Conservation (phyloP, 2,329 filamentous ascomycete species). For the Cladophialophora immunda region DNA sequence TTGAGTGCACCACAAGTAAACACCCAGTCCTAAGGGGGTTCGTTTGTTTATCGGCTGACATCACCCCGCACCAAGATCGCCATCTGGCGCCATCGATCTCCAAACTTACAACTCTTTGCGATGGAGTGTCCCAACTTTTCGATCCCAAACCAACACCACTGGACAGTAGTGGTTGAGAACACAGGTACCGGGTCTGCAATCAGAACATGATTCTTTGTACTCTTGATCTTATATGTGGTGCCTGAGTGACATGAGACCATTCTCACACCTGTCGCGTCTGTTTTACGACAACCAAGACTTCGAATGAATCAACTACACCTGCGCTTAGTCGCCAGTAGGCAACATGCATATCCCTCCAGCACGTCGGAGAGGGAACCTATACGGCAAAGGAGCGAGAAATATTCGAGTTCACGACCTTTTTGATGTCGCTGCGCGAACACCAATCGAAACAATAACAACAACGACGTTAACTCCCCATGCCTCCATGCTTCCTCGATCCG, state of each 20-base stretch:
- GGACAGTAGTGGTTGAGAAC: not conserved
- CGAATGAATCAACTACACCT: conserved; percentile 1
- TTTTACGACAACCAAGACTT: not conserved
- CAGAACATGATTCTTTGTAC: not conserved
- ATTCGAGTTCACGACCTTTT: conserved; percentile 37
- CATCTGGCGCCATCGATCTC: conserved; percentile 6
- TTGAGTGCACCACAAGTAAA: too few relatives aligned
- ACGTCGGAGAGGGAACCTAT: conserved; percentile 49
- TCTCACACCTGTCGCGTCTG: not conserved
- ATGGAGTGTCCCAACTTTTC: not conserved
- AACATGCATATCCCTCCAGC: conserved; percentile 31
- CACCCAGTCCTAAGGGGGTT: not conserved
- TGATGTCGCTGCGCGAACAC: conserved; percentile 19
- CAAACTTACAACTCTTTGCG: not conserved
- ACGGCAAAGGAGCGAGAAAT: conserved; percentile 45
- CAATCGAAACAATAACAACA: conserved; percentile 9
- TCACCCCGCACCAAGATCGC: conserved; percentile 27
- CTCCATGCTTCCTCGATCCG: not conserved
- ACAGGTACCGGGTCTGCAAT: not conserved
- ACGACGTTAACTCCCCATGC: not conserved
- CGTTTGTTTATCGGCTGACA: conserved; percentile 29
- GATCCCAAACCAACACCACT: not conserved
- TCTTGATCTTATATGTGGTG: not conserved
- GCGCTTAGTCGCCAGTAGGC: not conserved
- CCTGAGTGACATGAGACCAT: not conserved